A percentile compares a stretch with the other conserved stretches of the same genome.
These are phyloP conservation scores for Colletotrichum sidae DNA, from an alignment of 2,329 filamentous ascomycete species.

Conservation along the genomic window DNA sequence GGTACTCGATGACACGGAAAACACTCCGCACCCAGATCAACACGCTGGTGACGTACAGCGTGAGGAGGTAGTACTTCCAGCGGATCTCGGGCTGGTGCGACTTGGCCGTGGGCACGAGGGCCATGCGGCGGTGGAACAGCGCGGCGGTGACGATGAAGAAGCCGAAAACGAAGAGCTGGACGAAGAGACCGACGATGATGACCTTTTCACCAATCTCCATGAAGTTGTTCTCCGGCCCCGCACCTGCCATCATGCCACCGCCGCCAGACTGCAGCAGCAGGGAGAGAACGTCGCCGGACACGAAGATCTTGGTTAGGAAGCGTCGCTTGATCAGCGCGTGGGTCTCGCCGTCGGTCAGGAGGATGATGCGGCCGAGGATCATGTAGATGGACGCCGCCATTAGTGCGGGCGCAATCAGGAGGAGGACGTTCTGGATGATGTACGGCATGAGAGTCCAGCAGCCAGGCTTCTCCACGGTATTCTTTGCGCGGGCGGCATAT, in stretches of 20 bases:
- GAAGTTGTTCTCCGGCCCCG: conserved; percentile 19
- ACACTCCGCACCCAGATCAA: conserved; percentile 59
- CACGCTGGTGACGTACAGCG: conserved; percentile 46
- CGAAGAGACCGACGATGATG: conserved; percentile 63
- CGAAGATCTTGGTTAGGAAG: conserved; percentile 64
- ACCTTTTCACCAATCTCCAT: conserved; percentile 54
- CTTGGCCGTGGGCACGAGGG: conserved; percentile 38
- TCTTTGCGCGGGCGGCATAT: conserved; percentile 26
- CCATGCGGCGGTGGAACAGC: conserved; percentile 54
- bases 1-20: conserved; percentile 61
- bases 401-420: conserved; percentile 53
- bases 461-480: conserved; percentile 25
- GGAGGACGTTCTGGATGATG: conserved; percentile 53
- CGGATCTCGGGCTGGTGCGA: conserved; percentile 35
- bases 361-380: conserved; percentile 56
- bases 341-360: conserved; percentile 50
- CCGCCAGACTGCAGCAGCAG: conserved; percentile 50
- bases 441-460: conserved; percentile 56
- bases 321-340: conserved; percentile 54
- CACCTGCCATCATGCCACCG: conserved; percentile 33
- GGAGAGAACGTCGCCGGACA: conserved; percentile 60
- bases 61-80: conserved; percentile 46
- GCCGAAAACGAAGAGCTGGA: conserved; percentile 65
- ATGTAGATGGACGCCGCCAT: conserved; percentile 61
- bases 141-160: conserved; percentile 61